Base-by-base conservation (phyloP, 176 grass and related monocot species). In the Oryza coarctata region DNA sequence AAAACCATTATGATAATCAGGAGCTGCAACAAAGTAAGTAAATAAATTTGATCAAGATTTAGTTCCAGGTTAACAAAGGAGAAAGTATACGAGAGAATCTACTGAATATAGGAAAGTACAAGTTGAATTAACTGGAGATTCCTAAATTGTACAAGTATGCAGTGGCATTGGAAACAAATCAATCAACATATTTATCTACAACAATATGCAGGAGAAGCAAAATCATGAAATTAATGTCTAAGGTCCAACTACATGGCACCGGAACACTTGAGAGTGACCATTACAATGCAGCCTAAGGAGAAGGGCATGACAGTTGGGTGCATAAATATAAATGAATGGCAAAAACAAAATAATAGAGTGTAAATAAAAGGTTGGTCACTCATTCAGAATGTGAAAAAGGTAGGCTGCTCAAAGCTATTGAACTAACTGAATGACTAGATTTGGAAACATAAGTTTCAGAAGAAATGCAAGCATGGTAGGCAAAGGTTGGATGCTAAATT, bases 1-100 rank as follows among this genome's bases (percentile, higher is more conserved):
- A 77, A 95, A 99, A 80, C 96, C 91, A 78, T 88, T 99, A 74
- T 95, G 84, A 79, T 88, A 68, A 52, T 20, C 67, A 70, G 89
- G 91, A 88, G 70, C 96, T 99, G 86, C 47, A 74, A 88, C 30
- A 89, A 77, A 65, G 55, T 68, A 23, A 79, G 82, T 43, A 80
- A 73, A 7, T n/a, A 78, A 49, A 60, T 22, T 63, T 66, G 31
- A 67, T 34, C 68, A 71, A 71, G 22, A 26, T 82, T 68, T 73
- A n/a, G 68, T 63, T 71, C 76, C 61, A 68, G 60, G 32, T 26
- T 20, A 3, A 78, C n/a, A 57, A n/a, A 20, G 52, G 34, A 71
- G 58, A 60, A 62, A 73, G 61, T 27, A 22, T 1, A 47, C 52
- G n/a, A 43, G 52, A n/a, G 22, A 45, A 82, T 63, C 30, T 82